Evolutionary conservation across 1,139 yeast species (phyloP).

Genomic region (Keqinozyma sinolaborantium): DNA sequence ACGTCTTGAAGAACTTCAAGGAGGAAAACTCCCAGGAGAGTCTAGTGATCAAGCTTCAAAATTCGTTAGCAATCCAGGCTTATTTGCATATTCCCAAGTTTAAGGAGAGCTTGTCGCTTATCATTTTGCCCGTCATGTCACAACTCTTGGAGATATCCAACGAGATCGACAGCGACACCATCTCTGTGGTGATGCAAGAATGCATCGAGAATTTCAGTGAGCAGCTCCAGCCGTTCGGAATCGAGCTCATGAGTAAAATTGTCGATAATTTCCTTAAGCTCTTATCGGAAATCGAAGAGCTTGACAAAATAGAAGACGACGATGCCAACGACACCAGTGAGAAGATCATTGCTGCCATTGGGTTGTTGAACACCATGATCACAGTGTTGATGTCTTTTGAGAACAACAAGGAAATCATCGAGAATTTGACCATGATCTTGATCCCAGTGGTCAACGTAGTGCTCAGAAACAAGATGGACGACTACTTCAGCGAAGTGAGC

Average conservation of each 20-base stretch:
- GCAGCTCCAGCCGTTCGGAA: conserved; percentile 91
- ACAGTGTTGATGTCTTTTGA: conserved; percentile 87
- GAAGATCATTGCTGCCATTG: conserved; percentile 84
- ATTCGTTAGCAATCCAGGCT: conserved; percentile 83
- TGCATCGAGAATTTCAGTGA: conserved; percentile 86
- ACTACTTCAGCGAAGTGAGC: conserved; percentile 77
- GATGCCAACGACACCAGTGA: conserved; percentile 57
- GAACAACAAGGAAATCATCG: conserved; percentile 65
- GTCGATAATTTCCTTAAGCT: conserved; percentile 78
- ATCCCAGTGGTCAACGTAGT: conserved; percentile 72
- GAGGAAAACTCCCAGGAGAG: conserved; percentile 36
- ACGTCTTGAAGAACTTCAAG: conserved; percentile 59
- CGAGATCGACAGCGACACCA: conserved; percentile 81
- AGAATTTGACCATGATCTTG: conserved; percentile 67
- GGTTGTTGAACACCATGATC: conserved; percentile 81
- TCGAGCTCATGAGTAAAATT: conserved; percentile 75
- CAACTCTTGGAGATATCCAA: conserved; percentile 71
- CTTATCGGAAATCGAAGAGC: conserved; percentile 65
- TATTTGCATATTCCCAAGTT: conserved; percentile 65
- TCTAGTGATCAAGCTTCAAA: conserved; percentile 79
- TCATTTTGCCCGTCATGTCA: conserved; percentile 82
- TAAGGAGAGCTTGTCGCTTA: conserved; percentile 60
- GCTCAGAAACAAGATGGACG: conserved; percentile 62
- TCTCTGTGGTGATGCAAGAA: conserved; percentile 92
- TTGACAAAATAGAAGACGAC: conserved; percentile 46